phyloP scores from a whole-genome alignment of 2,329 filamentous ascomycete genomes.

The Neonectria hederae region DNA sequence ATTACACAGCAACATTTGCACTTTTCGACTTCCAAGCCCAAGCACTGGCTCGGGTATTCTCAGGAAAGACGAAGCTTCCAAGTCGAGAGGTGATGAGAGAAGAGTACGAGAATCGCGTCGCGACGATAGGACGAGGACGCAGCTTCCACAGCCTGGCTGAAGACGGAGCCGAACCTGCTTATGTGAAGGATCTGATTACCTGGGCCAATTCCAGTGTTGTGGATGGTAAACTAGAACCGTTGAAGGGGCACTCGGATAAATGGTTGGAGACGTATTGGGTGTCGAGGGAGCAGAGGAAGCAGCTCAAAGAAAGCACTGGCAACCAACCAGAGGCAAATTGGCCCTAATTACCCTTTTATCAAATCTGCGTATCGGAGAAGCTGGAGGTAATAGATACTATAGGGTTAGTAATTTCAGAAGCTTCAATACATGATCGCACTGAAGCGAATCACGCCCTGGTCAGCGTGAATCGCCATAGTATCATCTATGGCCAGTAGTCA shows the following conservation, averaged over 20 bases:
- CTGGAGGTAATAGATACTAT: neutral
- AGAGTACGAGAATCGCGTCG: constrained; percentile 39
- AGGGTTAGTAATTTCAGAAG: too few relatives aligned
- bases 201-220: constrained; percentile 34
- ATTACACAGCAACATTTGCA: constrained; percentile 73
- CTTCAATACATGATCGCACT: too few relatives aligned
- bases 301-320: constrained; percentile 19
- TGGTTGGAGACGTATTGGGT: constrained; percentile 31
- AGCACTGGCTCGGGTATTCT: constrained; percentile 65
- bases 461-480: too few relatives aligned
- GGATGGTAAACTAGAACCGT: constrained; percentile 4
- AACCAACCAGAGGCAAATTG: constrained; percentile 28
- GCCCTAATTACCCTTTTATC: neutral
- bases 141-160: constrained; percentile 40
- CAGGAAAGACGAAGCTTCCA: constrained; percentile 52
- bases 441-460: too few relatives aligned
- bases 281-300: constrained; percentile 24
- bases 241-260: constrained; percentile 26
- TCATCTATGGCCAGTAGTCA: too few relatives aligned
- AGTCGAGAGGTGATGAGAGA: constrained; percentile 4
- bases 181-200: constrained; percentile 35
- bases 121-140: constrained; percentile 30
- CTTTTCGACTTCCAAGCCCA: constrained; percentile 77
- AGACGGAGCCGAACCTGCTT: constrained; percentile 35
- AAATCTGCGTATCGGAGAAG: neutral